Conservation (phyloP, 2,329 filamentous ascomycete species). For the Diaporthe aspalathi region DNA sequence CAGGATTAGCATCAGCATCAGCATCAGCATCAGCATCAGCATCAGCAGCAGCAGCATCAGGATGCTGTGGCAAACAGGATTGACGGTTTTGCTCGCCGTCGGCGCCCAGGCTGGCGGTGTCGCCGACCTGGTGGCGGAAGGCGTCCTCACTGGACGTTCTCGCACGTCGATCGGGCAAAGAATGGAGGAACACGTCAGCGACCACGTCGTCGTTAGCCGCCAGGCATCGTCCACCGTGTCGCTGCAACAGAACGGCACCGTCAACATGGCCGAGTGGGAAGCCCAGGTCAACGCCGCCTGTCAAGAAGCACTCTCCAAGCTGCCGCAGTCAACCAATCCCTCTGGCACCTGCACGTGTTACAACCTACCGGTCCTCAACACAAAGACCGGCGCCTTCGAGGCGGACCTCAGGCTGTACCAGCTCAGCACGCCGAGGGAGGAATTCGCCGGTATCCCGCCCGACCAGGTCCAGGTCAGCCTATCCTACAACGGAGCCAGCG, state of each 20-base stretch:
- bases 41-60: conserved; percentile 47
- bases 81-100: conserved; percentile 52
- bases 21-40: conserved; percentile 46
- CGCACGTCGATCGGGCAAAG: conserved; percentile 45
- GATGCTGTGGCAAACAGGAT: conserved; percentile 52
- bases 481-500: conserved; percentile 65
- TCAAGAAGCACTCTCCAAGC: conserved; percentile 61
- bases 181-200: conserved; percentile 45
- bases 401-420: conserved; percentile 82
- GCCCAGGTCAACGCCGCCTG: conserved; percentile 69
- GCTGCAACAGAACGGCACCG: conserved; percentile 55
- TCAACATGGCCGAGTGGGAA: conserved; percentile 69
- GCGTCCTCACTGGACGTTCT: conserved; percentile 42
- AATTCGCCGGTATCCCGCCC: conserved; percentile 63
- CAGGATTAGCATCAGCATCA: conserved; percentile 33
- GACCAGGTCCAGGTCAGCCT: conserved; percentile 67
- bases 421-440: conserved; percentile 68
- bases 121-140: conserved; percentile 44
- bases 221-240: conserved; percentile 46
- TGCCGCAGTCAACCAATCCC: conserved; percentile 74
- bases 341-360: conserved; percentile 85
- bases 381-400: conserved; percentile 75
- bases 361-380: conserved; percentile 79
- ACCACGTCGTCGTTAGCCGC: conserved; percentile 41
- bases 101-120: conserved; percentile 51